These are phyloP conservation scores for Sicyos edulis DNA, from an alignment of 306 rosid genomes.

Conservation along the genomic window DNA sequence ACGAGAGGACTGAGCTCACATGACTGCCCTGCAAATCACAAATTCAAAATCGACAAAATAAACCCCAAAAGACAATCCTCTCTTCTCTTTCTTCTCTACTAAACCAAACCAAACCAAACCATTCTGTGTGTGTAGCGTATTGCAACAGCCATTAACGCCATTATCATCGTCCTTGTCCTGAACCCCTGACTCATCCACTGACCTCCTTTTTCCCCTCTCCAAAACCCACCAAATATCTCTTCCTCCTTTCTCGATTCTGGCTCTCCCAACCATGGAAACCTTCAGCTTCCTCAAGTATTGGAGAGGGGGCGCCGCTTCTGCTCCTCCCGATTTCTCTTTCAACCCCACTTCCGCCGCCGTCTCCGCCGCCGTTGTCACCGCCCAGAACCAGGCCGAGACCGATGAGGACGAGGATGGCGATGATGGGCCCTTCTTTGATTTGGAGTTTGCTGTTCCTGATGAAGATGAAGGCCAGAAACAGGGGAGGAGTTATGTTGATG, in stretches of 20 bases:
- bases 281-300: constrained; percentile 91
- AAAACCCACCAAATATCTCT: not conserved
- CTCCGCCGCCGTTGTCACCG: constrained; percentile 36
- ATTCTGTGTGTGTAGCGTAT: too few relatives aligned
- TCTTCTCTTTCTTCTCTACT: not conserved
- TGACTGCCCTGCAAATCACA: constrained; percentile 46
- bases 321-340: not conserved
- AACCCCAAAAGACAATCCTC: not conserved
- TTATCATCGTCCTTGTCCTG: constrained; percentile 19
- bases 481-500: not conserved
- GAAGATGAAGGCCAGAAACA: constrained; percentile 35
- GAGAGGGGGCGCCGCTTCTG: constrained; percentile 49
- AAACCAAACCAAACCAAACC: too few relatives aligned
- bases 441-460: constrained; percentile 68
- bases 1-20: constrained; percentile 42
- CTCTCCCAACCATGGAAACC: constrained; percentile 99
- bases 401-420: constrained; percentile 36
- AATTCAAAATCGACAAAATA: constrained; percentile 29
- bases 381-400: constrained; percentile 25
- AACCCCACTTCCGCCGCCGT: not conserved
- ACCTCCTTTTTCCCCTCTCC: not conserved
- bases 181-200: constrained; percentile 7
- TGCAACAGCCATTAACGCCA: constrained; percentile 19
- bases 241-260: constrained; percentile 52
- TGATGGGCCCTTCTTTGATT: constrained; percentile 88